Percentiles rank a stretch among this genome's conserved stretches.
phyloP scores from a whole-genome alignment of 106 monocot genomes.

The Dendrobium officinale region DNA sequence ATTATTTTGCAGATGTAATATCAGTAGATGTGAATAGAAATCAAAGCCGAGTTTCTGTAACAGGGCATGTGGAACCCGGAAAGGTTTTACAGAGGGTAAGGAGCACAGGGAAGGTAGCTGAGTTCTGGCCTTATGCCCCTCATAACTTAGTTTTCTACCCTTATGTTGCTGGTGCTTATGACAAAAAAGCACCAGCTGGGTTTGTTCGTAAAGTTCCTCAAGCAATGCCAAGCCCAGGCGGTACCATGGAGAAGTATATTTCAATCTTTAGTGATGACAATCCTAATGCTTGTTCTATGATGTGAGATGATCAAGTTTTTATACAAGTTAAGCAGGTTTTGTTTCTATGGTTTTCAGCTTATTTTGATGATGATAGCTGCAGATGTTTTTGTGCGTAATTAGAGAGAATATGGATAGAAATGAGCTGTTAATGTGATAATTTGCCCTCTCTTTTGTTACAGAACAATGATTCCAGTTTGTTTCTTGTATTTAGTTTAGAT shows the following conservation, averaged over 20 bases:
- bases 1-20: constrained; percentile 27
- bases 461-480: too few species aligned
- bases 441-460: background rate
- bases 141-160: constrained; percentile 45
- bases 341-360: background rate
- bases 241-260: constrained; percentile 15
- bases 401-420: background rate
- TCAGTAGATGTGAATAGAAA: constrained; percentile 39
- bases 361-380: background rate
- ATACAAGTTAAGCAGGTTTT: background rate
- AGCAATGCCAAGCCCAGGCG: constrained; percentile 20
- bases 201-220: constrained; percentile 46
- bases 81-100: constrained; percentile 30
- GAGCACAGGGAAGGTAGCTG: constrained; percentile 45
- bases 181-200: constrained; percentile 54
- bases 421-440: background rate
- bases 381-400: background rate
- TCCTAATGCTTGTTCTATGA: constrained; percentile 45
- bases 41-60: constrained; percentile 42
- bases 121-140: constrained; percentile 56
- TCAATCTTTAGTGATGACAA: constrained; percentile 63
- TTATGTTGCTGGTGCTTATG: constrained; percentile 43
- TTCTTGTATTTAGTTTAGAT: too few species aligned
- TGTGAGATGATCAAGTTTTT: constrained; percentile 19
- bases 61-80: constrained; percentile 36